Evolutionary conservation across 495 filamentous ascomycete species (phyloP), one percentile per base, ranked within the genome.

Genomic region (Tetracladium setigerum): DNA sequence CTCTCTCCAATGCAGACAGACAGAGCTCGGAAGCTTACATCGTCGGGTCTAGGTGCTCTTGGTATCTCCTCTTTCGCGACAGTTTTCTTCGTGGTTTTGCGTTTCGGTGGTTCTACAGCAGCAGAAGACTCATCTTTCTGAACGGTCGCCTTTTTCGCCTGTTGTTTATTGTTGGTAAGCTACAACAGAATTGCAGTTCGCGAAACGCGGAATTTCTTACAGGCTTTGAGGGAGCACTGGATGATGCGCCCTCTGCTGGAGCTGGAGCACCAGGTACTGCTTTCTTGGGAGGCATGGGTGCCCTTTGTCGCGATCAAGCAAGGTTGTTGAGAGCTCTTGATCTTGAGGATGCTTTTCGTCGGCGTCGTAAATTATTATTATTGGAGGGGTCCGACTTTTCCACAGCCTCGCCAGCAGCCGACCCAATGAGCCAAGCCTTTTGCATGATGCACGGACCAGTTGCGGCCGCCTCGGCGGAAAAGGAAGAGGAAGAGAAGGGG

Each of bases 1-100:
- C n/a, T n/a, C n/a, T n/a, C n/a, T n/a, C n/a, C n/a, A 42, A 33
- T 31, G 31, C 64, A 30, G 63, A 58, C 47, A 62, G 61, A 64
- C 5, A 30, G 9, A 35, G 18, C 12, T 16, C 14, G 37, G 15
- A 8, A 35, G 3, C 41, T 24, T 47, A 57, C 54, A 49, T 58
- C 52, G 43, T 55, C 52, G 43, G 34, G 40, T n/a, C 38, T 39
- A 0, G 44, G 2, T 4, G 39, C 19, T 34, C 44, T 9, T 1
- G 50, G 37, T 44, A 49, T 30, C 41, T 54, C 46, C 1, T 22
- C 34, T 36, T 50, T 15, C 8, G 33, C 11, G 22, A 38, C 39
- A n/a, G 47, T n/a, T 42, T 57, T 60, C n/a, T 46, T 47, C 15
- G 49, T 51, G 10, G 55, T 46, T 47, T 56, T 56, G 30, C 30